Base-by-base conservation (phyloP, 2,329 filamentous ascomycete species). In the Graphilbum ipis-grandicollis region DNA sequence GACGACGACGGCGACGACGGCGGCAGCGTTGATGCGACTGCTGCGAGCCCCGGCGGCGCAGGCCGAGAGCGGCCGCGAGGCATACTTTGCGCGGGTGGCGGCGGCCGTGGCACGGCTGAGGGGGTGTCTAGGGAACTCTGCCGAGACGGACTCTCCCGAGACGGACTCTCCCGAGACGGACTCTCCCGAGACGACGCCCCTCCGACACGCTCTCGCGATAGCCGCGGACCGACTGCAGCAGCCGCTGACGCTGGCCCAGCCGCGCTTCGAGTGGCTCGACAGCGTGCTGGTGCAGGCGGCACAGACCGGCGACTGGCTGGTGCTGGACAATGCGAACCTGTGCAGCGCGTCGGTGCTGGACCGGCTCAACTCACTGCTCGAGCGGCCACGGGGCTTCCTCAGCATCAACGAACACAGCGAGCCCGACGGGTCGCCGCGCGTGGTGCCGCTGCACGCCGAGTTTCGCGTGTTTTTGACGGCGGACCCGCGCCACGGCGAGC, bases 281-380 rank as follows among this genome's bases (percentile, higher is more conserved):
- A 90, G 92, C 39, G 72, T 92, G 34, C 75, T 98, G 31, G 79
- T 96, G 34, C 79, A 85, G 47, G 88, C 90, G 31, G 64, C 96
- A 10, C 70, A 92, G 50, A 65, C 78, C 46, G 90, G 90, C 13
- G 71, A 85, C 42, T 98, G 90, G 90, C 65, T 98, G 15, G 77
- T 98, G 10, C 72, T 98, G 18, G 90, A 98, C 56, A 94, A 98
- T 55, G 90, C 92, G 41, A 98, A 98, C 50, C 68, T 98, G 39
- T 98, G 92, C 59, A 94, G 80, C 49, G 79, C 88, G 19, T 93
- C 88, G 7, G 90, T 98, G 1, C 68, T 98, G 9, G 90, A 98
- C 56, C 72, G 92, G 43, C 62, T 98, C 36, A 98, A 98, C 54
- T 96, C 90, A 1, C 62, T 98, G 9, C 76, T 96, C 8, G 90